These are phyloP conservation scores for Sporobolomyces phaffii DNA, from an alignment of 768 basidiomycete genomes.

Conservation along the genomic window DNA sequence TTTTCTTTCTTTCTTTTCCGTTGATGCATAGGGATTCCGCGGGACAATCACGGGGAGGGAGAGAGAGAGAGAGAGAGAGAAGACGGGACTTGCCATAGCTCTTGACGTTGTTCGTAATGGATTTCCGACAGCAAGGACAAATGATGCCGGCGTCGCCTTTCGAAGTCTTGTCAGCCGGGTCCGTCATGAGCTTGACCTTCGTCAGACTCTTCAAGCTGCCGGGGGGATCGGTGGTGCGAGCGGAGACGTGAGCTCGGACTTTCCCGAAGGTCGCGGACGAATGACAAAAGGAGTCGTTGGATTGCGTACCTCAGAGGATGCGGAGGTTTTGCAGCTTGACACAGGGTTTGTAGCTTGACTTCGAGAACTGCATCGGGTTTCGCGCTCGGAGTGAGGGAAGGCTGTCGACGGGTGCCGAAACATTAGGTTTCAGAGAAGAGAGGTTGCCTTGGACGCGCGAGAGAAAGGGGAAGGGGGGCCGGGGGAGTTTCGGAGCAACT, in stretches of 20 bases:
- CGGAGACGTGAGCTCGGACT: no score
- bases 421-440: no score
- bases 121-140: slow-evolving; percentile 82
- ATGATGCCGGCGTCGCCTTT: slow-evolving; percentile 50
- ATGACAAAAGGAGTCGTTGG: neutral
- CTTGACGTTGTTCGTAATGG: slow-evolving; percentile 68
- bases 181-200: slow-evolving; percentile 69
- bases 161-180: slow-evolving; percentile 31
- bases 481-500: no score
- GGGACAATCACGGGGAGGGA: neutral
- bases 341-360: slow-evolving; percentile 73
- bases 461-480: neutral
- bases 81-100: slow-evolving; percentile 56
- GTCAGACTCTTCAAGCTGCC: slow-evolving; percentile 77
- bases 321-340: slow-evolving; percentile 69
- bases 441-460: neutral
- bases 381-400: slow-evolving; percentile 30
- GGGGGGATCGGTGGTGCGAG: no score
- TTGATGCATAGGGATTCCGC: no score
- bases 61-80: neutral
- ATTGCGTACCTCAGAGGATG: slow-evolving; percentile 81
- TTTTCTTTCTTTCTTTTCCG: no score
- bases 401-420: neutral
- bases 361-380: slow-evolving; percentile 22
- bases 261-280: no score